Conservation (phyloP, 2,329 filamentous ascomycete genomes). For the Lizonia empirigonia region DNA sequence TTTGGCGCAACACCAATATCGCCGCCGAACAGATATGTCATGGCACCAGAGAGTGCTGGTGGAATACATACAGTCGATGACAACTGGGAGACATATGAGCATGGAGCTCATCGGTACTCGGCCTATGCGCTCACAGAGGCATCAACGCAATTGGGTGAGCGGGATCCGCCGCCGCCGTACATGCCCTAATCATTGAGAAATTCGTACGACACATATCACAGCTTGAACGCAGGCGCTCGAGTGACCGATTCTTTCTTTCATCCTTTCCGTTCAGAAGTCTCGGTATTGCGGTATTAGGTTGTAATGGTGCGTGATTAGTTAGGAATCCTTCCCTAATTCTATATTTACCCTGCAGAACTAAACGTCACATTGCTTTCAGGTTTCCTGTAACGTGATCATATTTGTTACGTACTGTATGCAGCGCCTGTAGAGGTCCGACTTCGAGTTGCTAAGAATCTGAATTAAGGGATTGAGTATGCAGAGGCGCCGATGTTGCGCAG, state of each 20-base stretch:
- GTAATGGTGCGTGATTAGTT: not conserved
- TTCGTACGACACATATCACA: too few species aligned
- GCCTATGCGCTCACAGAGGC: constrained; percentile 26
- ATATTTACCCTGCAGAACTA: too few species aligned
- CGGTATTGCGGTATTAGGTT: not conserved
- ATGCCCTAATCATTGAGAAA: not conserved
- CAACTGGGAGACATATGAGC: constrained; percentile 36
- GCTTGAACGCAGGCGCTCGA: not conserved
- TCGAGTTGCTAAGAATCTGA: too few species aligned
- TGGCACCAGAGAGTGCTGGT: constrained; percentile 18
- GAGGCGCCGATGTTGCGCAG: too few species aligned
- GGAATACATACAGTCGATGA: constrained; percentile 30
- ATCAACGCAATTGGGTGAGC: constrained; percentile 32
- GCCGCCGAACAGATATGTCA: constrained; percentile 22
- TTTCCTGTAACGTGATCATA: too few species aligned
- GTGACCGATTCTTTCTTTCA: not conserved
- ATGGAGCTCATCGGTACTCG: constrained; percentile 4
- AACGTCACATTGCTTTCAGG: too few species aligned
- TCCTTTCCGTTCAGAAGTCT: not conserved
- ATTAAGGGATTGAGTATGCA: too few species aligned
- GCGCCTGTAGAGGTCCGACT: too few species aligned
- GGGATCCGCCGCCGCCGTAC: constrained; percentile 30
- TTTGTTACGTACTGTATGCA: too few species aligned
- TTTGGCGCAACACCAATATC: constrained; percentile 31
- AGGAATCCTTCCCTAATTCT: not conserved